Conservation (phyloP, 768 basidiomycete genomes). For the Terana coerulea region DNA sequence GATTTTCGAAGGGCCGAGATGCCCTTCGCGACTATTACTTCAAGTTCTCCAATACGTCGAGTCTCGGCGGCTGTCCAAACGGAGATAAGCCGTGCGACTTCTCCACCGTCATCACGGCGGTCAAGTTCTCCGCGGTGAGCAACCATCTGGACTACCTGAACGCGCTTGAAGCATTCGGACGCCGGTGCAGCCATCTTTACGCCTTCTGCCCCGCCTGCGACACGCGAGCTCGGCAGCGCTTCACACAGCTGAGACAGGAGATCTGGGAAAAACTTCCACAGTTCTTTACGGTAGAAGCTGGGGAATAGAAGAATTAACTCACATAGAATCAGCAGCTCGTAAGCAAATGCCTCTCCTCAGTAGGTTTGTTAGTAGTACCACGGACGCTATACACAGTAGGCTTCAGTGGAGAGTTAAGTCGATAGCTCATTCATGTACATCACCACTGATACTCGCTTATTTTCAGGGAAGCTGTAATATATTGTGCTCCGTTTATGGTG, state of each 20-base stretch:
- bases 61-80: background rate
- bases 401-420: too few relatives aligned
- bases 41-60: background rate
- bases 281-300: background rate
- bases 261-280: background rate
- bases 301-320: background rate
- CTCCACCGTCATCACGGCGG: background rate
- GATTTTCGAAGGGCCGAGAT: slow-evolving; percentile 1
- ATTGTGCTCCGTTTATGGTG: too few relatives aligned
- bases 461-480: too few relatives aligned
- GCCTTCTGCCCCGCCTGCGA: background rate
- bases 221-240: background rate
- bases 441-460: too few relatives aligned
- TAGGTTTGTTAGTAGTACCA: too few relatives aligned
- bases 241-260: background rate
- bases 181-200: background rate
- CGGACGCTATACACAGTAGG: too few relatives aligned
- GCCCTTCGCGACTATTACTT: background rate
- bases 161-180: background rate
- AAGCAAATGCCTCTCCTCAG: too few relatives aligned
- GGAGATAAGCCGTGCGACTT: background rate
- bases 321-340: too few relatives aligned
- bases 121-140: background rate
- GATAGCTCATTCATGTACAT: too few relatives aligned
- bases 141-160: background rate